phyloP scores from a whole-genome alignment of 805 yeast genomes.

The Candida silvatica region DNA sequence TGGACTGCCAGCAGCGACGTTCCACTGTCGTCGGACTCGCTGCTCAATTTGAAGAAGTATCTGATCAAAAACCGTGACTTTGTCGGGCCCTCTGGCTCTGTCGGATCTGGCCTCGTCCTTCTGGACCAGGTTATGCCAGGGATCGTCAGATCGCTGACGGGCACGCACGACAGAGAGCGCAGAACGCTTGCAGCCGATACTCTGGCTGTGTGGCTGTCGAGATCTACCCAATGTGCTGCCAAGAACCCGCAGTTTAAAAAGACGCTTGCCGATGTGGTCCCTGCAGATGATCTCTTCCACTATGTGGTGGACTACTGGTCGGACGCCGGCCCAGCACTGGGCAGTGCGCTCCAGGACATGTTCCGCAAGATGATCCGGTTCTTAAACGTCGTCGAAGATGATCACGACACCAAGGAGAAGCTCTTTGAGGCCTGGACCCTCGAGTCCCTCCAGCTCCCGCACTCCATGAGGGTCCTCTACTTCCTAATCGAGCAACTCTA shows the following conservation, averaged over 20 bases:
- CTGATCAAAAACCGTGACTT: conserved; percentile 11
- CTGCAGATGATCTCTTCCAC: conserved; percentile 27
- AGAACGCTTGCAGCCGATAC: conserved; percentile 48
- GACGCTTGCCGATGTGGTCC: conserved; percentile 5
- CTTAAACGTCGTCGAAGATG: conserved; percentile 8
- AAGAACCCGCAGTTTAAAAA: background rate
- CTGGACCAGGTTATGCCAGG: conserved; percentile 14
- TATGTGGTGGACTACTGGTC: conserved; percentile 64
- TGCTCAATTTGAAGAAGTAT: conserved; percentile 6
- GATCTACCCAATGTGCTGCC: conserved; percentile 36
- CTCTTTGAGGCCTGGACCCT: conserved; percentile 38
- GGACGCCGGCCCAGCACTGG: conserved; percentile 61
- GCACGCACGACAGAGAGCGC: conserved; percentile 23
- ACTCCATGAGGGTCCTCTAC: conserved; percentile 51
- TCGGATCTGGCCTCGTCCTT: too few species aligned
- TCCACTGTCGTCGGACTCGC: too few species aligned
- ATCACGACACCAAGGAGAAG: conserved; percentile 6
- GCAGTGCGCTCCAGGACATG: conserved; percentile 58
- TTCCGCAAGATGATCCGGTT: conserved; percentile 43
- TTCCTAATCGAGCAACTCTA: conserved; percentile 50
- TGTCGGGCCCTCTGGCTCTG: background rate
- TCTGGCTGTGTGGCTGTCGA: conserved; percentile 53
- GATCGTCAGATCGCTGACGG: conserved; percentile 24
- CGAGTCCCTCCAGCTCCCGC: conserved; percentile 33
- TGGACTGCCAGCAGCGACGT: too few species aligned